phyloP scores from a whole-genome alignment of 768 basidiomycete species.

The Calocybe gangraenosa region DNA sequence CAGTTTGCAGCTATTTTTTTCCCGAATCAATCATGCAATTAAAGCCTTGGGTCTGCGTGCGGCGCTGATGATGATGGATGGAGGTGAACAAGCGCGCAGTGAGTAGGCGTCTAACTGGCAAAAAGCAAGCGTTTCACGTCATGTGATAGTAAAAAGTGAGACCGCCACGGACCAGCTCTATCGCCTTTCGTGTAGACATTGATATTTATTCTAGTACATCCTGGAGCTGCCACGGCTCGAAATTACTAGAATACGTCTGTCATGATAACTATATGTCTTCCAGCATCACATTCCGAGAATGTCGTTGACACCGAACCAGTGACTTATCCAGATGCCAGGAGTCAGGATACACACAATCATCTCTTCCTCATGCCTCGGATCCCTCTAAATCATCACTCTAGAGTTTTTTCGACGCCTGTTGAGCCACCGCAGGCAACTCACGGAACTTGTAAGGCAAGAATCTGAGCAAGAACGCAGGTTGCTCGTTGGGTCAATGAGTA shows the following conservation, averaged over 20 bases:
- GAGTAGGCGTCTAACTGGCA: too few species aligned
- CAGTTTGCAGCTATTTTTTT: conserved; percentile 3
- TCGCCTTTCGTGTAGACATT: too few species aligned
- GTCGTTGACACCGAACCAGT: not conserved
- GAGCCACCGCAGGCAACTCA: conserved; percentile 2
- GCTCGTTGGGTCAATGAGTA: too few species aligned
- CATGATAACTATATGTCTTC: too few species aligned
- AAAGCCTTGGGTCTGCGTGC: not conserved
- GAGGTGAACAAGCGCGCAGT: not conserved
- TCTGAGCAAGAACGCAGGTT: not conserved
- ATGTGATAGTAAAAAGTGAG: not conserved
- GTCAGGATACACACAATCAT: not conserved
- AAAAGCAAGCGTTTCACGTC: not conserved
- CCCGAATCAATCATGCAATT: not conserved
- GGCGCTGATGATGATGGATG: not conserved
- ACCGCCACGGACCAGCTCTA: not conserved
- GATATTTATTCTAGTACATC: too few species aligned
- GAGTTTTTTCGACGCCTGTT: too few species aligned
- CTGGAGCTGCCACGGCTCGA: too few species aligned
- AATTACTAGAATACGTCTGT: too few species aligned
- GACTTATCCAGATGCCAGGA: not conserved
- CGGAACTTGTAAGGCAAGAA: not conserved
- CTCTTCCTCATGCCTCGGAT: conserved; percentile 17
- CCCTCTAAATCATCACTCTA: not conserved
- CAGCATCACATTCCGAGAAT: conserved; percentile 6